These are phyloP conservation scores for Solanum virginianum DNA, from an alignment of 257 asterid genomes.

Conservation along the genomic window DNA sequence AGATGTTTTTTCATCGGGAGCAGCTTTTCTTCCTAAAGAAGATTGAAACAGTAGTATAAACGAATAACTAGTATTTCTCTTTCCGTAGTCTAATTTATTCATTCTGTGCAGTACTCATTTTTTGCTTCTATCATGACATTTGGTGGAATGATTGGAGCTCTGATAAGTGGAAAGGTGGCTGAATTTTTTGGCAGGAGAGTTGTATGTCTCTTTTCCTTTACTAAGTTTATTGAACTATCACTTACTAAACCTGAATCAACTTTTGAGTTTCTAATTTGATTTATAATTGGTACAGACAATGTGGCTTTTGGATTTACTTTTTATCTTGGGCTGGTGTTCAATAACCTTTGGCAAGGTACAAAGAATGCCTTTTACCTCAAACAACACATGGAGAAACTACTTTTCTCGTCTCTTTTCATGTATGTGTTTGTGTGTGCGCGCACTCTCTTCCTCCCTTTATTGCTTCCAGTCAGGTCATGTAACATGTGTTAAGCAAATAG, in stretches of 20 bases:
- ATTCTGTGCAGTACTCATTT: slow-evolving; percentile 7
- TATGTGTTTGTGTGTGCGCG: background rate
- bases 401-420: background rate
- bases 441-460: background rate
- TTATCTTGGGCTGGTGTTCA: slow-evolving; percentile 13
- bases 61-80: background rate
- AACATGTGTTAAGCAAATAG: background rate
- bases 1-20: background rate
- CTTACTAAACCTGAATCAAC: background rate
- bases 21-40: background rate
- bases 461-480: background rate
- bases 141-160: slow-evolving; percentile 17
- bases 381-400: background rate
- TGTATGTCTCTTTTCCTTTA: background rate
- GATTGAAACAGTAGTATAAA: background rate
- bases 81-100: background rate
- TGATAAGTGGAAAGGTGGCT: slow-evolving; percentile 12
- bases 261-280: background rate
- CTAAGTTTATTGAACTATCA: background rate
- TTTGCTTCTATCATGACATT: slow-evolving; percentile 16
- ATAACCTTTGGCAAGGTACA: slow-evolving; percentile 12
- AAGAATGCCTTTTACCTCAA: background rate
- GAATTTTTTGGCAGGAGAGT: slow-evolving; percentile 14
- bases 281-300: slow-evolving; percentile 2
- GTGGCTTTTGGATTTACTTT: slow-evolving; percentile 4